Evolutionary conservation across 2,329 filamentous ascomycete species (phyloP).

Genomic region (Diaporthe longicolla): DNA sequence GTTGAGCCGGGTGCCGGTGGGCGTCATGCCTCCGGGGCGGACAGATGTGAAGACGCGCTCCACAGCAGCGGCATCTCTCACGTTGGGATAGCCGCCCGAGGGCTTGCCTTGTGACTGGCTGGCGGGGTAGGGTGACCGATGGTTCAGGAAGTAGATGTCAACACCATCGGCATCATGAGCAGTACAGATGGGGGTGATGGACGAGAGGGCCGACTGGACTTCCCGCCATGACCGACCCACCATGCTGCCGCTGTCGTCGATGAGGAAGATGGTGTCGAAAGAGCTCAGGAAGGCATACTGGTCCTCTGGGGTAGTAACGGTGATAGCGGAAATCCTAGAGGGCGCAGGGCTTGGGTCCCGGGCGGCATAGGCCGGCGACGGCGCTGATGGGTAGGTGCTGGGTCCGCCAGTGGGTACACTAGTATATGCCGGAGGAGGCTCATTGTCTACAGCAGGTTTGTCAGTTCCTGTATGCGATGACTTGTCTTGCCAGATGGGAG

Average conservation of each 20-base stretch:
- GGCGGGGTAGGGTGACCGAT: constrained; percentile 60
- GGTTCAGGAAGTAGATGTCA: constrained; percentile 93
- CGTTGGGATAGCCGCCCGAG: constrained; percentile 72
- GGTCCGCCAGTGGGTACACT: constrained; percentile 41
- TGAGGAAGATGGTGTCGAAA: constrained; percentile 91
- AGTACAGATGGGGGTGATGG: constrained; percentile 87
- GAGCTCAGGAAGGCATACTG: constrained; percentile 80
- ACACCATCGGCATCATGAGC: constrained; percentile 85
- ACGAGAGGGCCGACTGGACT: constrained; percentile 76
- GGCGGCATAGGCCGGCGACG: constrained; percentile 24
- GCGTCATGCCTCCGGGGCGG: constrained; percentile 76
- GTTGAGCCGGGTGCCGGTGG: constrained; percentile 79
- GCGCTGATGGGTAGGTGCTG: constrained; percentile 38
- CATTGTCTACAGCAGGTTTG: constrained; percentile 44
- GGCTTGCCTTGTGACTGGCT: constrained; percentile 52
- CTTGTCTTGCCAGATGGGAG: not conserved
- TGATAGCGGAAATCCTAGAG: constrained; percentile 47
- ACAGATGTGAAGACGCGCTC: constrained; percentile 79
- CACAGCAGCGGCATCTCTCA: constrained; percentile 72
- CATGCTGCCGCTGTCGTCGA: constrained; percentile 96
- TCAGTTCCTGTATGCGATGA: not conserved
- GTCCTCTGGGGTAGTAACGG: constrained; percentile 67
- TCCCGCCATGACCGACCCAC: constrained; percentile 81
- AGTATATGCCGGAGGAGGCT: constrained; percentile 56
- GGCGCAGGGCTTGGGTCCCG: constrained; percentile 44